Base-by-base conservation (phyloP, 164 flowering plant genomes). In the Dillenia turbinata region DNA sequence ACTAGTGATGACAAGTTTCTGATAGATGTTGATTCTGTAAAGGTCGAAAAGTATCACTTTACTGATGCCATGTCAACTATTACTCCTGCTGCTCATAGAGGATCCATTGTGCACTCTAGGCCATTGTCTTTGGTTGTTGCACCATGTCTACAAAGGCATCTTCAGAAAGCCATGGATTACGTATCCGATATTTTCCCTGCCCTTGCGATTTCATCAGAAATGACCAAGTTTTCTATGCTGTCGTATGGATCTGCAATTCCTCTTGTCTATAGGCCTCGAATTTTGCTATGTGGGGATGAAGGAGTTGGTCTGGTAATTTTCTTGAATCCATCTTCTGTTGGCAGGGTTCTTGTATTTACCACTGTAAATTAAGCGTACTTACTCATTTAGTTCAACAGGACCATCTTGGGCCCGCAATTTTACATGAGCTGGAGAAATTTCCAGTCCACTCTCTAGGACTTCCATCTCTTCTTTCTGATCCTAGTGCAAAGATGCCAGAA, bases 71-170 rank as follows among this genome's bases (percentile, higher is more conserved):
- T 92, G 97, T 82, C 91, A 33, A 82, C 96, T 55, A 95, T 95
- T 55, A 95, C 99, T 57, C 97, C 99, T 60, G 99, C 99, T 75
- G 99, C 99, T 62, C 97, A 95, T 59, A 82, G 99, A 71, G 99
- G 99, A 49, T 83, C 99, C 14, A 72, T 85, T 61, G 99, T 95
- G 69, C 92, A 88, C 60, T 86, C 99, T 45, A 79, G 96, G 76
- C 99, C 99, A 49, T 76, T 95, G 61, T 86, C 99, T 52, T 71
- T 78, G 52, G 96, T 85, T 63, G 97, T 95, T 78, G 80, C 86
- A 53, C 96, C 99, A 46, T 92, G 96, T 76, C 71, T 95, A 58
- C 78, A 74, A 49, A 69, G 90, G 54, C 90, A 88, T 76, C 92
- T 92, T 9, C 76, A 74, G 61, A 77, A 79, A 67, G 80, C 87